Conservation (phyloP, 345 rosid species). For the Euphorbia pulcherrima region DNA sequence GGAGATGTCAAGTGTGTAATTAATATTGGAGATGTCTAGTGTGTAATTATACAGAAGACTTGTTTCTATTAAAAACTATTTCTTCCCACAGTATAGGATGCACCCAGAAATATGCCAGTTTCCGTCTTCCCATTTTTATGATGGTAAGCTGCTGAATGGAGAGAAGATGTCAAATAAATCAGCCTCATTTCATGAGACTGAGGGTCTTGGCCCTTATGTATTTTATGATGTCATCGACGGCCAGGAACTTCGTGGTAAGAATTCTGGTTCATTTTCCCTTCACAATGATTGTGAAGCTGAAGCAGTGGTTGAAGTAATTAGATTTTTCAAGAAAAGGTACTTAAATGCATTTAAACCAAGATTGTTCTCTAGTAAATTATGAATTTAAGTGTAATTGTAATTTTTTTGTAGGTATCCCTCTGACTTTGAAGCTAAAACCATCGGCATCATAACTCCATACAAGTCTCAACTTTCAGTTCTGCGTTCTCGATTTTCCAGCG, state of each 20-base stretch:
- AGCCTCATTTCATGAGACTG: conserved; percentile 65
- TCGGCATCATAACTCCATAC: conserved; percentile 89
- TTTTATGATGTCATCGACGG: conserved; percentile 83
- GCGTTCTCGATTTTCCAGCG: conserved; percentile 66
- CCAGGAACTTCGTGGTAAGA: conserved; percentile 64
- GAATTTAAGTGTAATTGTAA: background rate
- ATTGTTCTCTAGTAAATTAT: background rate
- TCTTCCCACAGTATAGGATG: conserved; percentile 87
- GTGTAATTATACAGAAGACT: background rate
- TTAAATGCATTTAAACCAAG: background rate
- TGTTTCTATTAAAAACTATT: conserved; percentile 22
- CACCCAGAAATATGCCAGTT: conserved; percentile 92
- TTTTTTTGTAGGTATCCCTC: conserved; percentile 55
- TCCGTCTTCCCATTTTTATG: conserved; percentile 89
- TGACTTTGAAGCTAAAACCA: conserved; percentile 70
- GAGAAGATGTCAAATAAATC: conserved; percentile 56
- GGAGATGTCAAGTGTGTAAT: no score
- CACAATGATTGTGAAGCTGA: conserved; percentile 85
- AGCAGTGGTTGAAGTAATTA: conserved; percentile 78
- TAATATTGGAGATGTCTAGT: background rate
- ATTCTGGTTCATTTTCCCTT: conserved; percentile 67
- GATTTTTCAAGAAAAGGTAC: conserved; percentile 67
- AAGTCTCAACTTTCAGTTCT: conserved; percentile 71
- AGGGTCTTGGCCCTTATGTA: conserved; percentile 72
- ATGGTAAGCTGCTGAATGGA: conserved; percentile 78